Base-by-base conservation (phyloP, 2,329 filamentous ascomycete genomes). In the Fusarium sp. region DNA sequence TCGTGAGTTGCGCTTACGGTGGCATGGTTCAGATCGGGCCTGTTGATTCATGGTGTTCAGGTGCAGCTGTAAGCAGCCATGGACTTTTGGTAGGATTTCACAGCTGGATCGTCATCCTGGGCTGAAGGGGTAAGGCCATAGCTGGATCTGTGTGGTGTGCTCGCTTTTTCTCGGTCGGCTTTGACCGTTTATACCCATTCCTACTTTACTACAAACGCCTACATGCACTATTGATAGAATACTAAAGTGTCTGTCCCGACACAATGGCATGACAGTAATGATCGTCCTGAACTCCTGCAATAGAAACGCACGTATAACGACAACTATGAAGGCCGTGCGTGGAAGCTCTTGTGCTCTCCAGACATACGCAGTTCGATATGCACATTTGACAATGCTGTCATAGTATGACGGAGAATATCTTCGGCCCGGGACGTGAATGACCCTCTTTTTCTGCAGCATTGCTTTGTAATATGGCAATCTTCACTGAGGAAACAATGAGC, bases 51-150 rank as follows among this genome's bases (percentile, higher is more conserved):
- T 37, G 27, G 2, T 46, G 30, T 18, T 37, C 12, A 2, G 9
- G 30, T 47, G 30, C 53, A 40, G 24, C 24, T 56, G 53, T 56
- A 56, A 56, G 53, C 42, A 40, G 47, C 42, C 0, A 56, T 47
- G 53, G 53, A 56, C 53, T 56, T 56, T 56, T 56, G 24, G 42
- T 24, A 56, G 53, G 53, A 48, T 56, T 18, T 40, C 14, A 47
- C 42, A 40, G 24, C 42, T 56, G 30, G 42, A 56, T 48, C 30
- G 3, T 30, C 4, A 40, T 48, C 42, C 53, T 48, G 22, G 53
- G 22, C 25, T 37, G 13, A 48, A 56, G n/a, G 42, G 42, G 42
- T n/a, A 56, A 40, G 42, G 13, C n/a, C n/a, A 56, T 40, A 40
- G 24, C 30, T 56, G 3, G n/a, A 40, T 40, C 14, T 30, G 42